These are phyloP conservation scores for Plasmodium berghei DNA, from an alignment of 169 alveolate species.

Conservation along the genomic window DNA sequence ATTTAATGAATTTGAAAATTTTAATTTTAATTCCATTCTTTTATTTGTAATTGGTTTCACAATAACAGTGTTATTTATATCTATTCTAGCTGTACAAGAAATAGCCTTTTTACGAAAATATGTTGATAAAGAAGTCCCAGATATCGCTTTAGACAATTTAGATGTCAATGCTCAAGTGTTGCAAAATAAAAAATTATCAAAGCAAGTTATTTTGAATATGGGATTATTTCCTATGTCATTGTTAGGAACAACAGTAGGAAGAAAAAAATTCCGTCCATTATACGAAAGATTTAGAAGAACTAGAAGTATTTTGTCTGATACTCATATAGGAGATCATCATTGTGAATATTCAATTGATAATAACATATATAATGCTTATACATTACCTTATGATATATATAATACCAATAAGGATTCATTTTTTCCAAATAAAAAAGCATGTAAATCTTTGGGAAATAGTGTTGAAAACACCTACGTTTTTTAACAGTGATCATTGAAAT, in stretches of 20 bases:
- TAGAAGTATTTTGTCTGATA: slow-evolving; percentile 81
- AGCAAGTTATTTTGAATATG: slow-evolving; percentile 83
- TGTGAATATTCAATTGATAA: slow-evolving; percentile 79
- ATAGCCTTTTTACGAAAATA: slow-evolving; percentile 82
- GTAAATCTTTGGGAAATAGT: not conserved
- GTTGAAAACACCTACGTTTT: slow-evolving; percentile 64
- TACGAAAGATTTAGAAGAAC: slow-evolving; percentile 82
- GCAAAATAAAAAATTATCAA: slow-evolving; percentile 81
- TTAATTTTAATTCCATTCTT: slow-evolving; percentile 79
- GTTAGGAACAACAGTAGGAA: slow-evolving; percentile 83
- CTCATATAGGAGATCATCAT: slow-evolving; percentile 81
- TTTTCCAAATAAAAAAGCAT: slow-evolving; percentile 31
- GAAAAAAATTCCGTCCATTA: slow-evolving; percentile 80
- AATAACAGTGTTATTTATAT: slow-evolving; percentile 80
- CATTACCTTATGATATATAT: slow-evolving; percentile 74
- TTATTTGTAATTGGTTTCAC: slow-evolving; percentile 81
- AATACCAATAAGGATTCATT: slow-evolving; percentile 45
- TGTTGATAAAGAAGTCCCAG: slow-evolving; percentile 85
- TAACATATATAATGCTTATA: slow-evolving; percentile 70
- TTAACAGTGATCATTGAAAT: not conserved
- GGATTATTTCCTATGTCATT: slow-evolving; percentile 83
- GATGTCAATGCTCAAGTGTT: slow-evolving; percentile 83
- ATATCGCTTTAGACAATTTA: slow-evolving; percentile 78
- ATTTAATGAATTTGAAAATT: slow-evolving; percentile 88
- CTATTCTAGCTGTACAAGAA: slow-evolving; percentile 85